Percentiles rank a stretch among this genome's conserved stretches.
Evolutionary conservation across 192 early-diverging fungal genomes (phyloP).

Genomic region (Allomyces javanicus): DNA sequence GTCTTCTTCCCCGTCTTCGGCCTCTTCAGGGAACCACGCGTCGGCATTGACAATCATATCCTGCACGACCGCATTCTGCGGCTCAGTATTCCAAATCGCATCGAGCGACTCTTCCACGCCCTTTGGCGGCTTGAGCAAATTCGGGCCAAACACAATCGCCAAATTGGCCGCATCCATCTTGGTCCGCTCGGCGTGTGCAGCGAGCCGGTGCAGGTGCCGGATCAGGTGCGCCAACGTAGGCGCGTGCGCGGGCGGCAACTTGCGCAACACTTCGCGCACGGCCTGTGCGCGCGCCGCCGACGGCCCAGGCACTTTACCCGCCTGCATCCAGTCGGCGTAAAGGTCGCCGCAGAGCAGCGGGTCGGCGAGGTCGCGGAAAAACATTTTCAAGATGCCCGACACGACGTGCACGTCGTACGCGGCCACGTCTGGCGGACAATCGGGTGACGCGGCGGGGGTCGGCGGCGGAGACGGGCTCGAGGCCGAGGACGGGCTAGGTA

Average conservation of each 20-base stretch:
- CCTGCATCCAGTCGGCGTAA: neutral
- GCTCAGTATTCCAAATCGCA: neutral
- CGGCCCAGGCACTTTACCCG: neutral
- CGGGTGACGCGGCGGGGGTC: neutral
- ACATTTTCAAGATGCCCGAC: neutral
- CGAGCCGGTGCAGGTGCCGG: neutral
- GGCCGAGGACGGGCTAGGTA: too few species aligned
- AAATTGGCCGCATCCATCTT: conserved; percentile 79
- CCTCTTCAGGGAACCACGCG: too few species aligned
- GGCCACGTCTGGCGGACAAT: neutral
- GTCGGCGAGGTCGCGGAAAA: neutral
- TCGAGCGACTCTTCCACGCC: neutral
- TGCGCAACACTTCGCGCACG: neutral
- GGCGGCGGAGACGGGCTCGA: neutral
- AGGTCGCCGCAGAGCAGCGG: neutral
- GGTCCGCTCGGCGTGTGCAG: conserved; percentile 24
- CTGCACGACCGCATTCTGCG: neutral
- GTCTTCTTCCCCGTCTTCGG: too few species aligned
- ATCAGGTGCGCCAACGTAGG: neutral
- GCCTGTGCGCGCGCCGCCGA: neutral
- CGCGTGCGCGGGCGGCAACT: neutral
- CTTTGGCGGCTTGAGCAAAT: conserved; percentile 41
- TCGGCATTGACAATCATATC: neutral
- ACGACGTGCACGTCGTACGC: neutral
- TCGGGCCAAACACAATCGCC: conserved; percentile 84